Conservation (phyloP, 768 basidiomycete species). For the Termitomyces sp. region DNA sequence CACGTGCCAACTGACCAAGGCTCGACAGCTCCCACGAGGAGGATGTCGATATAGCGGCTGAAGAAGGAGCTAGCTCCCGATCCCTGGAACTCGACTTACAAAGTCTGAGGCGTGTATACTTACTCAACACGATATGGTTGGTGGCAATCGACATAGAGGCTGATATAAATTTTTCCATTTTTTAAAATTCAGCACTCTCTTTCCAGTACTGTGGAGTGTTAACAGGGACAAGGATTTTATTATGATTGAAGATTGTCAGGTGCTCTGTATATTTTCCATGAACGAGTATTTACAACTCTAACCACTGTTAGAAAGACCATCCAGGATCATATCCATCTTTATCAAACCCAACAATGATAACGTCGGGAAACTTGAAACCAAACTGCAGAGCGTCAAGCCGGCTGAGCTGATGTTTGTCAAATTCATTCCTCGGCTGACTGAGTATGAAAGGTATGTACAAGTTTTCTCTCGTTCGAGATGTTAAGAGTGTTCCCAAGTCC, state of each 20-base stretch:
- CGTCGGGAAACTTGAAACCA: not conserved
- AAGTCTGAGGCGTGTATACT: no score
- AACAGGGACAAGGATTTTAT: not conserved
- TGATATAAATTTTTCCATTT: no score
- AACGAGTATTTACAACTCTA: not conserved
- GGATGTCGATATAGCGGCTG: not conserved
- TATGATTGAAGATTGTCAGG: not conserved
- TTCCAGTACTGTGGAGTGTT: not conserved
- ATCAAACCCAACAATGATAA: not conserved
- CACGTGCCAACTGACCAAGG: not conserved
- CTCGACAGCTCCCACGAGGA: not conserved
- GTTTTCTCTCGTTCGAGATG: not conserved
- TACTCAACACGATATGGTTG: not conserved
- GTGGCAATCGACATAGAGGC: no score
- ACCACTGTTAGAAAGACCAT: not conserved
- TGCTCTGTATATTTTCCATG: no score
- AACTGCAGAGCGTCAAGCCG: no score
- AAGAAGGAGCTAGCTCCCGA: no score
- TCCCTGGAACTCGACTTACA: no score
- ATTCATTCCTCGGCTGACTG: not conserved
- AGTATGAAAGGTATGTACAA: not conserved
- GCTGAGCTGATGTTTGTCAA: not conserved
- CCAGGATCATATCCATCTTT: not conserved
- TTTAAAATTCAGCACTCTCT: not conserved
- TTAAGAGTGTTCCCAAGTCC: not conserved